A percentile compares a stretch with the other conserved stretches of the same genome.
Conservation (phyloP, 2,329 filamentous ascomycete genomes). For the Colletotrichum zoysiae region DNA sequence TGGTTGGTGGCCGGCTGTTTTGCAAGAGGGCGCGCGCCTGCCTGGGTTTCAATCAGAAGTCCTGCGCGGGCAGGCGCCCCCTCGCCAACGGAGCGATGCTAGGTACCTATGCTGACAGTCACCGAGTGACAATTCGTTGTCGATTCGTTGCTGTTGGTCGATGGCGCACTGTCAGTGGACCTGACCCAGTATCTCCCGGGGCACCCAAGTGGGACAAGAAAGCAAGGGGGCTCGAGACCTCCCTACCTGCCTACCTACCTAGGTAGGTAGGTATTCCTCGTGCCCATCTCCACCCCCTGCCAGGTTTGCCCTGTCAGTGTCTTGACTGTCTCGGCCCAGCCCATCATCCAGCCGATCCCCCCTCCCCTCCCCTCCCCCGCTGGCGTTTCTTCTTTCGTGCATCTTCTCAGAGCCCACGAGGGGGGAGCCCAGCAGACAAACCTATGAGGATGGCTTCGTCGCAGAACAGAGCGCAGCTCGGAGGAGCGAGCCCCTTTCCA, state of each 20-base stretch:
- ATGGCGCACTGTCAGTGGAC: conserved; percentile 4
- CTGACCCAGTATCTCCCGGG: conserved; percentile 24
- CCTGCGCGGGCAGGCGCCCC: conserved; percentile 4
- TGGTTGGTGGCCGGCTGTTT: conserved; percentile 6
- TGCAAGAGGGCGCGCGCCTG: conserved; percentile 3
- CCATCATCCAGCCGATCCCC: not conserved
- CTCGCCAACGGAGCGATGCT: conserved; percentile 15
- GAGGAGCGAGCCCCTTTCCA: not conserved
- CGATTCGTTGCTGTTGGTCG: conserved; percentile 12
- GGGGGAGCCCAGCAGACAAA: not conserved
- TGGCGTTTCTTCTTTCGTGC: not conserved
- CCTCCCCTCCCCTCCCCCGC: not conserved
- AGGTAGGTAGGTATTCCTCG: not conserved
- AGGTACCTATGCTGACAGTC: conserved; percentile 14
- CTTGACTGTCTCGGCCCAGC: conserved; percentile 7
- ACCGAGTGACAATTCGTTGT: conserved; percentile 32
- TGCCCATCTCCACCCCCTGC: conserved; percentile 14
- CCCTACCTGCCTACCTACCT: no score
- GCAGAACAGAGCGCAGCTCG: not conserved
- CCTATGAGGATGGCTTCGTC: not conserved
- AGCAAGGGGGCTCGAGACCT: conserved; percentile 36
- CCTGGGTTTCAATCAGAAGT: not conserved
- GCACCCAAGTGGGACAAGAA: conserved; percentile 35
- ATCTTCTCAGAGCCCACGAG: conserved; percentile 2
- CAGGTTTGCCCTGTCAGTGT: conserved; percentile 12